phyloP scores from a whole-genome alignment of 2,329 filamentous ascomycete species.

The Ceratocystis ficicola region DNA sequence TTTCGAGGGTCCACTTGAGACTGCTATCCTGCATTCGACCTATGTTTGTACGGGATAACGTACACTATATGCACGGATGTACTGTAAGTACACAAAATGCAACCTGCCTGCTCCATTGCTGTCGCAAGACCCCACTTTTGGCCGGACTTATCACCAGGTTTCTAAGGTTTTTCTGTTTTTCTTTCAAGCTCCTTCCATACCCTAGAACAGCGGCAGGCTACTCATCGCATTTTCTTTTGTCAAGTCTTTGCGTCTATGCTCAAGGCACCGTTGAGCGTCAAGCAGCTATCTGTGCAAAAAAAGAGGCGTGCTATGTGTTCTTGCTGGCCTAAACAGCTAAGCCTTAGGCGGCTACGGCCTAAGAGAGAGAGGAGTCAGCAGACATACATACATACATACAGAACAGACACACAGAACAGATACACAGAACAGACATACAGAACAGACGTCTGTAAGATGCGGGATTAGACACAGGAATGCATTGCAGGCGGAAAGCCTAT shows the following conservation, averaged over 20 bases:
- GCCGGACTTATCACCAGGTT: neutral
- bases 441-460: too few species aligned
- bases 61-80: neutral
- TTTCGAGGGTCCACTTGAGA: neutral
- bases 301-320: neutral
- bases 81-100: neutral
- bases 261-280: neutral
- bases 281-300: neutral
- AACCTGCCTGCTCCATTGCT: constrained; percentile 1
- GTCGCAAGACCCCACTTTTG: constrained; percentile 3
- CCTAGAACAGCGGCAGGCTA: neutral
- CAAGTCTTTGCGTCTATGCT: neutral
- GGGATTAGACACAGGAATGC: neutral
- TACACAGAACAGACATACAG: neutral
- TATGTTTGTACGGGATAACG: too few species aligned
- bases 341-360: too few species aligned
- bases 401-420: neutral
- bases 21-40: neutral
- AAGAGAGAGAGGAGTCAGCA: neutral
- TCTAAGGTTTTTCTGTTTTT: neutral
- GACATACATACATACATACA: neutral
- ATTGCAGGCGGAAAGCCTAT: neutral
- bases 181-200: neutral
- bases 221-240: neutral
- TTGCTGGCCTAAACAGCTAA: too few species aligned